Evolutionary conservation across 495 filamentous ascomycete species (phyloP).

Genomic region (Aspergillus avenaceus): DNA sequence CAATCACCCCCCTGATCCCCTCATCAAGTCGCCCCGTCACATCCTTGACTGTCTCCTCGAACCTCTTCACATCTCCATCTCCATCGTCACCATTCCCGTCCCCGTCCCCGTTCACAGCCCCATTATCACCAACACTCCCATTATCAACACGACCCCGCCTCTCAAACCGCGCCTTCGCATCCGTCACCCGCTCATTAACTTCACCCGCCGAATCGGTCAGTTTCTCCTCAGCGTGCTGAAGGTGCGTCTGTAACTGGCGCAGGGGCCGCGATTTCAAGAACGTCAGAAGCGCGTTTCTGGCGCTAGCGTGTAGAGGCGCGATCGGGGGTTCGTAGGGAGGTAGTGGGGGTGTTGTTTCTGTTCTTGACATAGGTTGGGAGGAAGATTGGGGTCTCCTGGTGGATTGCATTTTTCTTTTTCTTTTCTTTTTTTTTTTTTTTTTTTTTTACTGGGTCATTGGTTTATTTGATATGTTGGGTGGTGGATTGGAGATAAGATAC

Average conservation of each 20-base stretch:
- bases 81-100: slow-evolving; percentile 12
- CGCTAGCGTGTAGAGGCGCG: slow-evolving; percentile 40
- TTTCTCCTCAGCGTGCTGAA: slow-evolving; percentile 32
- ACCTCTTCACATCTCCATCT: slow-evolving; percentile 22
- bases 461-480: neutral
- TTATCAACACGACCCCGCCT: slow-evolving; percentile 13
- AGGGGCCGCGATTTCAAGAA: slow-evolving; percentile 29
- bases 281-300: slow-evolving; percentile 27
- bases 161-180: slow-evolving; percentile 31
- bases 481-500: neutral
- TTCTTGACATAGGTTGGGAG: neutral
- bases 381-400: neutral
- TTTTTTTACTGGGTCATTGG: neutral
- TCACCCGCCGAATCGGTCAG: slow-evolving; percentile 43
- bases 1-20: slow-evolving; percentile 35
- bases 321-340: slow-evolving; percentile 57
- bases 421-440: neutral
- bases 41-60: slow-evolving; percentile 24
- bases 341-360: slow-evolving; percentile 26
- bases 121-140: slow-evolving; percentile 17
- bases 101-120: slow-evolving; percentile 21
- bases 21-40: slow-evolving; percentile 37
- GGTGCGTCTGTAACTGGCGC: slow-evolving; percentile 29
- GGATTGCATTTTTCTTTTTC: neutral
- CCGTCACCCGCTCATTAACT: slow-evolving; percentile 40